Evolutionary conservation across 2,329 filamentous ascomycete genomes (phyloP), one percentile per base, ranked within the genome.

Genomic region (Leptographium procerum): DNA sequence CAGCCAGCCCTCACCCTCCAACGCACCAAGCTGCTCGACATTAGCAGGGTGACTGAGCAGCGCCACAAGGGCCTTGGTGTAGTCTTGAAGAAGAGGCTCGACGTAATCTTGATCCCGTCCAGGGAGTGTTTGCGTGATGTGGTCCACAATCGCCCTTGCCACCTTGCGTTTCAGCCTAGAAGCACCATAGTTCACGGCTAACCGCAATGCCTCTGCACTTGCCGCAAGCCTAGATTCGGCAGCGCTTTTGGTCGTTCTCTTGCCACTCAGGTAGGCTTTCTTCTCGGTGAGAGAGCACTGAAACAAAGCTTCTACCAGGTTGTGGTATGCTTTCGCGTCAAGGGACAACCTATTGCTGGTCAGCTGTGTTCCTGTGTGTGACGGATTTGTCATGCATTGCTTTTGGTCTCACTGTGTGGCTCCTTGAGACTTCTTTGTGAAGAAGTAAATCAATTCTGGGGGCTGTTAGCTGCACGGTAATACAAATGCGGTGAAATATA

Each of bases 231-330:
- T 81, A 2, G 76, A 70, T 58, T 74, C 78, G 61, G 75, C 78
- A 29, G 77, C 73, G 14, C 72, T 77, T 57, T 77, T 79, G 7
- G 65, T 63, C 13, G 65, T 67, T 59, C 72, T 77, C 62, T 76
- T 79, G 14, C 77, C 77, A 58, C 79, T 80, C 58, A 81, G 78
- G 63, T 82, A 87, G 22, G 72, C 69, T 11, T 83, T 76, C 67
- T 89, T 90, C 64, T 96, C 91, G 16, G 78, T 71, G 22, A 85
- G 69, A 1, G 80, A 80, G 67, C 79, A 86, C 57, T 81, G 79
- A 67, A 96, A 96, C 3, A 97, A 74, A 1, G 83, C 81, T 66
- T 96, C 90, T 65, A 89, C 89, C 50, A 96, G 84, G 60, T 82
- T 81, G 67, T 94, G 87, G 64, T 88, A 95, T n/a, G 81, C 81